phyloP scores from a whole-genome alignment of 805 yeast species.

The Ogataea paraovalis region DNA sequence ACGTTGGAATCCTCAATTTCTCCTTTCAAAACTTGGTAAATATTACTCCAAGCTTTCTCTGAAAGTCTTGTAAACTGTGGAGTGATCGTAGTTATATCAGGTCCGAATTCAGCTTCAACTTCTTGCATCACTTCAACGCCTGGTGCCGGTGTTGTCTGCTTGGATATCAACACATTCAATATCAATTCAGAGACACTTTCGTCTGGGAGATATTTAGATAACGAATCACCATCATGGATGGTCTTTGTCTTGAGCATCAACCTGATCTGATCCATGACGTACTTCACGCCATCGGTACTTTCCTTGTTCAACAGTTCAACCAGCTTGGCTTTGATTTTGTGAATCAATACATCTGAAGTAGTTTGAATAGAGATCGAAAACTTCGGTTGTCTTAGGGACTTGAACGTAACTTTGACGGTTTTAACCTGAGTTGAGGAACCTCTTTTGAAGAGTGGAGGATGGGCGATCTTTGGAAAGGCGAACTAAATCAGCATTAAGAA shows the following conservation, averaged over 20 bases:
- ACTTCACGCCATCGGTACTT: conserved; percentile 22
- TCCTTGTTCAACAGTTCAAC: conserved; percentile 25
- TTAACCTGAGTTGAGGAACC: conserved; percentile 24
- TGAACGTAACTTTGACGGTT: conserved; percentile 37
- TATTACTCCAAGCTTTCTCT: conserved; percentile 34
- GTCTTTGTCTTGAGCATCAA: conserved; percentile 50
- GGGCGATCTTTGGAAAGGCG: conserved; percentile 10
- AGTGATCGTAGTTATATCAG: background rate
- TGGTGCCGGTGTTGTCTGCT: background rate
- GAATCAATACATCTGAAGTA: conserved; percentile 25
- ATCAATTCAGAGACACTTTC: conserved; percentile 19
- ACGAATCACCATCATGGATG: conserved; percentile 39
- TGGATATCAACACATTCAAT: conserved; percentile 35
- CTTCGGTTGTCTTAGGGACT: conserved; percentile 72
- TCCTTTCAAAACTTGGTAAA: conserved; percentile 28
- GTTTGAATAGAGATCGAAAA: conserved; percentile 34
- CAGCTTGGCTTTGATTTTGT: conserved; percentile 36
- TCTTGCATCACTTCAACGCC: background rate
- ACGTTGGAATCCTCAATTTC: conserved; percentile 26
- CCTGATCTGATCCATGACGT: conserved; percentile 37
- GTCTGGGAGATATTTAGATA: conserved; percentile 20
- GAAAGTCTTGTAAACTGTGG: background rate
- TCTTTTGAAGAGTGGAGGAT: conserved; percentile 30
- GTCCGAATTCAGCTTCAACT: background rate
- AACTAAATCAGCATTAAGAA: conserved; percentile 3